Conservation (phyloP, 2,329 filamentous ascomycete species). For the Penicillium nordicum region DNA sequence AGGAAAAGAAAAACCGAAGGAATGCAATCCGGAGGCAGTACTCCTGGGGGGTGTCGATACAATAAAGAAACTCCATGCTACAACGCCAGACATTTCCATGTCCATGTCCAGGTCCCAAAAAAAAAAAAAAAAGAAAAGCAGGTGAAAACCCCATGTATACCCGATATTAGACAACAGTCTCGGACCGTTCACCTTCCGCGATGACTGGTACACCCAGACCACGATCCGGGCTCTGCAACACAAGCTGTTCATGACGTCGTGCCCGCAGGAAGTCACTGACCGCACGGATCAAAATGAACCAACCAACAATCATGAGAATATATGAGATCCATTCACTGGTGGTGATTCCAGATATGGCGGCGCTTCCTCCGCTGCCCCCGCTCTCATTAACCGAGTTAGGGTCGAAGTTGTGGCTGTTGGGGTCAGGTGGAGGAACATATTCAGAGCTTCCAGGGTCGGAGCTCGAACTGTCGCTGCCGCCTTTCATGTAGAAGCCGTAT, state of each 20-base stretch:
- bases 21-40: conserved; percentile 11
- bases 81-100: conserved; percentile 7
- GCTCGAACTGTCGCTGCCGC: conserved; percentile 46
- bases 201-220: conserved; percentile 82
- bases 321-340: conserved; percentile 89
- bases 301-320: conserved; percentile 90
- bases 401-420: conserved; percentile 86
- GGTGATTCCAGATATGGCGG: conserved; percentile 56
- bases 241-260: conserved; percentile 84
- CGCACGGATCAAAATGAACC: conserved; percentile 95
- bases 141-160: conserved; percentile 14
- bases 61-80: conserved; percentile 9
- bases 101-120: conserved; percentile 4
- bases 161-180: conserved; percentile 64
- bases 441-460: conserved; percentile 38
- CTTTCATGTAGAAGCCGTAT: conserved; percentile 94
- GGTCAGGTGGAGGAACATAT: conserved; percentile 69
- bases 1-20: conserved; percentile 2
- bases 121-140: conserved; percentile 6
- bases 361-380: conserved; percentile 27
- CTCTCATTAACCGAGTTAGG: conserved; percentile 61
- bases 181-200: conserved; percentile 75
- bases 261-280: conserved; percentile 86
- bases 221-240: conserved; percentile 87
- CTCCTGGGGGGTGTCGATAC: conserved; percentile 19